Evolutionary conservation across 2,329 filamentous ascomycete genomes (phyloP).

Genomic region (Phaeosphaeria sp.): DNA sequence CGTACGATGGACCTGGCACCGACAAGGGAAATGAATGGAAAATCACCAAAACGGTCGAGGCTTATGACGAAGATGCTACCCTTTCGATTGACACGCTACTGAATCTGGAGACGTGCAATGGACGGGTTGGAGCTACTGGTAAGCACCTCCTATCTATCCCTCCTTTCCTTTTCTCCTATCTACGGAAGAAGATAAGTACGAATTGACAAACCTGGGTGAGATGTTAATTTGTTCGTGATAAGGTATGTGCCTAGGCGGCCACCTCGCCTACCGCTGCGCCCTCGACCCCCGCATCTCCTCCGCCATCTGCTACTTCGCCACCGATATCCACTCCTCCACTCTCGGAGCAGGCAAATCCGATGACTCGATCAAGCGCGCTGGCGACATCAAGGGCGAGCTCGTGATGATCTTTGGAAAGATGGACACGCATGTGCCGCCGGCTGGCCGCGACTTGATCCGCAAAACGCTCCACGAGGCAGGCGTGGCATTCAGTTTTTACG

Average conservation of each 20-base stretch:
- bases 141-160: conserved; percentile 3
- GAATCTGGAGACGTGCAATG: conserved; percentile 65
- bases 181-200: no score
- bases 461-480: conserved; percentile 79
- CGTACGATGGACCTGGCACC: conserved; percentile 87
- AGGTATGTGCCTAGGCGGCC: conserved; percentile 88
- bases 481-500: conserved; percentile 80
- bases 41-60: conserved; percentile 80
- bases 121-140: conserved; percentile 63
- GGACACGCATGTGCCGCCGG: conserved; percentile 87
- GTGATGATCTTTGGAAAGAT: conserved; percentile 91
- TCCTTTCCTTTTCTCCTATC: conserved; percentile 63
- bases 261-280: conserved; percentile 76
- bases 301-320: conserved; percentile 88
- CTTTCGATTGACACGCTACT: conserved; percentile 53
- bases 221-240: background rate
- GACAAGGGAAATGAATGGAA: conserved; percentile 89
- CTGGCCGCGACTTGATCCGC: conserved; percentile 82
- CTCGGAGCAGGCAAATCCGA: conserved; percentile 74
- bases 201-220: background rate
- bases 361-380: conserved; percentile 66
- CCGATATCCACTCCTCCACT: conserved; percentile 82
- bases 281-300: conserved; percentile 79
- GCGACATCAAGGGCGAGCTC: conserved; percentile 77
- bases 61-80: conserved; percentile 73